Conservation (phyloP, 768 basidiomycete genomes). For the Rhizopogon rudus region DNA sequence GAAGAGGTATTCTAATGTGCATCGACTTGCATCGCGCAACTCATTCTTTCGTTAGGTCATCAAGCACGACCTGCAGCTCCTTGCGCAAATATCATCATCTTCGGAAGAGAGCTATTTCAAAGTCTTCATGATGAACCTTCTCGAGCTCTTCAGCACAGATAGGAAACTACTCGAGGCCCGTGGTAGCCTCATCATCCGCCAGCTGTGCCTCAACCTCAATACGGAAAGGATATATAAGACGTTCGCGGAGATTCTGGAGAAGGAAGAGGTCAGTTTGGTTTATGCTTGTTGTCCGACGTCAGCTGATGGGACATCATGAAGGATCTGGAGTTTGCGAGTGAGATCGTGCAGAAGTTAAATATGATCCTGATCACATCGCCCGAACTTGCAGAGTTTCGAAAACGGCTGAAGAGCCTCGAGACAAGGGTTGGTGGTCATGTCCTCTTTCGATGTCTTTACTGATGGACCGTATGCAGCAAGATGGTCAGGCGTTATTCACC, state of each 20-base stretch:
- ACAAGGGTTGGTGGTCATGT: slow-evolving; percentile 59
- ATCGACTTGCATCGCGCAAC: slow-evolving; percentile 1
- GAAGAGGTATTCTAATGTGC: slow-evolving; percentile 62
- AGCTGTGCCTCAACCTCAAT: slow-evolving; percentile 90
- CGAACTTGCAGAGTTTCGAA: slow-evolving; percentile 92
- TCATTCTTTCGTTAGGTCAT: slow-evolving; percentile 59
- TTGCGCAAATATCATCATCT: slow-evolving; percentile 94
- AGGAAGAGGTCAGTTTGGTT: slow-evolving; percentile 74
- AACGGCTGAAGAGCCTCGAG: slow-evolving; percentile 88
- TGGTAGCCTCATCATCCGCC: slow-evolving; percentile 93
- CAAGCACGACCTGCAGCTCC: slow-evolving; percentile 90
- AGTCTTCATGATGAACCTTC: slow-evolving; percentile 89
- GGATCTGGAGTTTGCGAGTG: slow-evolving; percentile 97
- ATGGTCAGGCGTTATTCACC: slow-evolving; percentile 93
- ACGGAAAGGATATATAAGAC: slow-evolving; percentile 94
- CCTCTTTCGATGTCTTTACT: not conserved
- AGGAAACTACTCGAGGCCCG: slow-evolving; percentile 82
- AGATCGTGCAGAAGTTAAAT: slow-evolving; percentile 96
- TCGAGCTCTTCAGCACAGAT: slow-evolving; percentile 95
- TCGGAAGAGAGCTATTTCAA: slow-evolving; percentile 97
- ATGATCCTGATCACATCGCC: slow-evolving; percentile 96
- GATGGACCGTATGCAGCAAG: slow-evolving; percentile 52
- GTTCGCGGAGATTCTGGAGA: slow-evolving; percentile 95
- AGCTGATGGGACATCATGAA: slow-evolving; percentile 24
- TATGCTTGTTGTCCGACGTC: not conserved